These are phyloP conservation scores for Thoreauomyces humboldtii DNA, from an alignment of 192 early-diverging fungal species.

Conservation along the genomic window DNA sequence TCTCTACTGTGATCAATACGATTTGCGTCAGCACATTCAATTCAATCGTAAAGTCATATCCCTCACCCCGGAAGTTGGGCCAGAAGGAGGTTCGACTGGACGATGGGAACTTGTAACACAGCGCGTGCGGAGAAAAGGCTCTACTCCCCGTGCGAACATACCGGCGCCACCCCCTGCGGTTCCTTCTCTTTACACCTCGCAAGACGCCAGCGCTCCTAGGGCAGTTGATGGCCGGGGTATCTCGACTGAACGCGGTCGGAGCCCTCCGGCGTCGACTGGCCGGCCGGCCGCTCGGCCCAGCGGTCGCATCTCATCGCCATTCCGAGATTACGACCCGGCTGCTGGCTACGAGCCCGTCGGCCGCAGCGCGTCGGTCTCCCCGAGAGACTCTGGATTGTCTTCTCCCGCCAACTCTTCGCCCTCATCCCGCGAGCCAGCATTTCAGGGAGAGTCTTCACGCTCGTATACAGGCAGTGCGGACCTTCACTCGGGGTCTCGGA, in stretches of 20 bases:
- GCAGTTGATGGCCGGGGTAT: too few species aligned
- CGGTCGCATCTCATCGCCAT: too few species aligned
- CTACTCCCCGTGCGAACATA: background rate
- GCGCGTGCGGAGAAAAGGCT: constrained; percentile 19
- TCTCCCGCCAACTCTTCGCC: background rate
- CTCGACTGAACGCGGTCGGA: too few species aligned
- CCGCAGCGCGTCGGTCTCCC: background rate
- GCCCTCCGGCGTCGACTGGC: background rate
- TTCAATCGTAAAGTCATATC: constrained; percentile 52
- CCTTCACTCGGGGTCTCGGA: constrained; percentile 11
- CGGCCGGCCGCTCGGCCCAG: constrained; percentile 5
- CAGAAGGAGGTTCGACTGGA: constrained; percentile 30
- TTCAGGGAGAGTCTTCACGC: too few species aligned
- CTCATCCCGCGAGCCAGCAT: background rate
- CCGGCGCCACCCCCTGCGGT: background rate
- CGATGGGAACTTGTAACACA: constrained; percentile 44
- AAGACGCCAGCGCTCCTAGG: background rate
- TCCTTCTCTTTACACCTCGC: too few species aligned
- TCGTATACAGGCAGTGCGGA: too few species aligned
- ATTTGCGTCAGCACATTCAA: constrained; percentile 50
- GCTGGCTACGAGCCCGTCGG: constrained; percentile 15
- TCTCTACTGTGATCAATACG: constrained; percentile 48
- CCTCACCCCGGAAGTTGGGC: constrained; percentile 39
- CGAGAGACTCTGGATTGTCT: background rate
- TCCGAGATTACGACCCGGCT: constrained; percentile 18